Conservation (phyloP, 1,284 basidiomycete species). For the Malassezia psittaci region DNA sequence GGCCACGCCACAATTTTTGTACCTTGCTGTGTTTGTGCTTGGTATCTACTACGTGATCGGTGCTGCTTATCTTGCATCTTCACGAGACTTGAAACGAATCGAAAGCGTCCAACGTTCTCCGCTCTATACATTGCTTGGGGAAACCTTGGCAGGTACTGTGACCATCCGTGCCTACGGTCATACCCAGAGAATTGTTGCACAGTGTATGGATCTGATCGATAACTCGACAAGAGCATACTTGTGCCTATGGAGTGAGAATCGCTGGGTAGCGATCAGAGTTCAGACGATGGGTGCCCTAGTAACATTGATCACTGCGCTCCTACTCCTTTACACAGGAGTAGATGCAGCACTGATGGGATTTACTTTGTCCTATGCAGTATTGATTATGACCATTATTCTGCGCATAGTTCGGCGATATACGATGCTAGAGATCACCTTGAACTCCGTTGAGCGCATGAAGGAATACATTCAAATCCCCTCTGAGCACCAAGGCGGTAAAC, state of each 20-base stretch:
- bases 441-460: slow-evolving; percentile 46
- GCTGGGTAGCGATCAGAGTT: slow-evolving; percentile 45
- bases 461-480: slow-evolving; percentile 39
- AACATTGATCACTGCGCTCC: slow-evolving; percentile 43
- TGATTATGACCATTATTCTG: slow-evolving; percentile 57
- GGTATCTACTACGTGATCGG: slow-evolving; percentile 20
- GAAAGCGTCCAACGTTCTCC: slow-evolving; percentile 28
- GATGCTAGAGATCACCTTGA: slow-evolving; percentile 48
- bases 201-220: slow-evolving; percentile 41
- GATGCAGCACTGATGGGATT: slow-evolving; percentile 44
- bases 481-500: slow-evolving; percentile 29
- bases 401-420: slow-evolving; percentile 45
- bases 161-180: slow-evolving; percentile 76
- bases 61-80: slow-evolving; percentile 24
- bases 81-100: slow-evolving; percentile 25
- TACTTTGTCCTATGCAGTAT: slow-evolving; percentile 38
- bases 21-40: slow-evolving; percentile 17
- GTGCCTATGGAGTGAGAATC: slow-evolving; percentile 55
- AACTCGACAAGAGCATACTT: slow-evolving; percentile 51
- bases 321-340: slow-evolving; percentile 52
- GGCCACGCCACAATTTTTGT: slow-evolving; percentile 22
- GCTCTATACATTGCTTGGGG: slow-evolving; percentile 45
- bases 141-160: slow-evolving; percentile 63
- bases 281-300: slow-evolving; percentile 41
- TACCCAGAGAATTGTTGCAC: slow-evolving; percentile 58